These are phyloP conservation scores for Protomyces pachydermus DNA, from an alignment of 1,139 yeast genomes.

Conservation along the genomic window DNA sequence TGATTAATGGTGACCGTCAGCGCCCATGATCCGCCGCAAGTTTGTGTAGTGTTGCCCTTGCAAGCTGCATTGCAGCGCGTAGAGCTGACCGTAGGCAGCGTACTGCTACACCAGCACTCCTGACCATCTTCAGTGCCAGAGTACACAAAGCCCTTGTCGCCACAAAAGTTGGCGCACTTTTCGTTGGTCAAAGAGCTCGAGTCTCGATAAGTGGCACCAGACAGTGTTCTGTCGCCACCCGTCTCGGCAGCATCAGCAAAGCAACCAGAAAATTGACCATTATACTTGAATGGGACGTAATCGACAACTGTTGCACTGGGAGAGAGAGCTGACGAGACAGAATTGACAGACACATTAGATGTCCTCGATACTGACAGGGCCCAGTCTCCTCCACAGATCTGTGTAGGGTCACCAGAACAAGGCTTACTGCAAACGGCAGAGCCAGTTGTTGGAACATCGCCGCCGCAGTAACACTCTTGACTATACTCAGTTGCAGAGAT, in stretches of 20 bases:
- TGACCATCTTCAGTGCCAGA: conserved; percentile 20
- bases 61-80: conserved; percentile 13
- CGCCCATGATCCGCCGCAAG: conserved; percentile 15
- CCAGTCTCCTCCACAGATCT: conserved; percentile 18
- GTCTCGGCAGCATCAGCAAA: not conserved
- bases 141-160: not conserved
- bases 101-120: conserved; percentile 17
- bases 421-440: conserved; percentile 4
- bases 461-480: conserved; percentile 12
- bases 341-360: not conserved
- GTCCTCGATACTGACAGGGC: not conserved
- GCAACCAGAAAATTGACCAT: not conserved
- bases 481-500: conserved; percentile 20
- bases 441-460: conserved; percentile 1
- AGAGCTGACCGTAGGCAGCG: conserved; percentile 3
- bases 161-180: conserved; percentile 6
- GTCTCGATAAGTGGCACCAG: conserved; percentile 3
- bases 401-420: conserved; percentile 7
- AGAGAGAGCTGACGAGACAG: not conserved
- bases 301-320: not conserved
- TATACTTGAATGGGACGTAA: not conserved
- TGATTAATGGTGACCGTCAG: not conserved
- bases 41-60: not conserved
- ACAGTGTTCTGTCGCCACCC: not conserved
- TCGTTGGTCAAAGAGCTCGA: conserved; percentile 15